Evolutionary conservation across 192 early-diverging fungal genomes (phyloP), one percentile per base, ranked within the genome.

Genomic region (Backusella mclennaniae): DNA sequence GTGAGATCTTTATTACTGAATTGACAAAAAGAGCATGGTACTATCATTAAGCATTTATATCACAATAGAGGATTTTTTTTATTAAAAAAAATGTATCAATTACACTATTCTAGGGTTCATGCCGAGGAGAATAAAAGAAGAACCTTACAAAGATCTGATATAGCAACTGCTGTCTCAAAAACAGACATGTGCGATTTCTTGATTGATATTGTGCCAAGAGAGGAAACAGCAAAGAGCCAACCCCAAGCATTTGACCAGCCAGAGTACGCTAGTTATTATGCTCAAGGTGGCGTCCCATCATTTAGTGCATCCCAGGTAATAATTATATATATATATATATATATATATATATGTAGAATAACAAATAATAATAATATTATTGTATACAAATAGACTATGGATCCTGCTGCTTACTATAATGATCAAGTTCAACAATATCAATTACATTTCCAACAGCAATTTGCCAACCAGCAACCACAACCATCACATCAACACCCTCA

Each of bases 181-280:
- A 89, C 91, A 38, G 97, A 99, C 78, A 93, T 94, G 92, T 99
- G 94, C 87, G 97, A 99, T 79, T 99, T 98, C 79, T 83, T 98
- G 77, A 97, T 98, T 74, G 97, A 98, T 52, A 95, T 98, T 84
- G 95, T 98, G n/a, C 97, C 97, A 1, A 85, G 97, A 38, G 97
- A 97, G 69, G 95, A 96, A 74, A 75, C 72, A 12, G 17, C 52
- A 38, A 79, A 79, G 42, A 42, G 33, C 35, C 41, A 69, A 36
- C 49, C 21, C 71, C 35, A 67, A 21, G 29, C 31, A 26, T 69
- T 66, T 6, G 71, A 33, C n/a, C 71, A 73, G n/a, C 71, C 71
- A 26, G 49, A 73, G 12, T 73, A 73, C 33, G 29, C 26, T 59
- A 52, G 19, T 23, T 73, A 53, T 56, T 53, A 73, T 53, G 19